A percentile compares a stretch with the other conserved stretches of the same genome.
Evolutionary conservation across 2,329 filamentous ascomycete genomes (phyloP).

Genomic region (Parafenestella ontariensis): DNA sequence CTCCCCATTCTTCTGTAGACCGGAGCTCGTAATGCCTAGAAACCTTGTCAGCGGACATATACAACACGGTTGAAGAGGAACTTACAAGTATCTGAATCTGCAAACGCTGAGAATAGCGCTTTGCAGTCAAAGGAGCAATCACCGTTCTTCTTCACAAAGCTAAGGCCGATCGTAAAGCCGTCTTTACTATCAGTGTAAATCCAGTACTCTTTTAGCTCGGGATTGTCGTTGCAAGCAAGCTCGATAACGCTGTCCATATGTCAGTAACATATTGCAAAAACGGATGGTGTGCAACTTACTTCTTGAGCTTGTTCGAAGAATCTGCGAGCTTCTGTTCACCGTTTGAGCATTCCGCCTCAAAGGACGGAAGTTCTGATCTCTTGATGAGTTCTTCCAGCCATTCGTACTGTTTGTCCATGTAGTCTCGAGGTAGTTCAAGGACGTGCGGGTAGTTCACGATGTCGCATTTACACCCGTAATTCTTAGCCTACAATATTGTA

Average conservation of each 20-base stretch:
- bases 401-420: slow-evolving; percentile 7
- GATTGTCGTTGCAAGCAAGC: neutral
- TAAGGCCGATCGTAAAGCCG: neutral
- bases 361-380: neutral
- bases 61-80: neutral
- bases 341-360: neutral
- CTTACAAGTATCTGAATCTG: neutral
- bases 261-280: too few relatives aligned
- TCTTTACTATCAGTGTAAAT: neutral
- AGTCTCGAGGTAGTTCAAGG: neutral
- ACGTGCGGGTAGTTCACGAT: neutral
- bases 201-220: neutral
- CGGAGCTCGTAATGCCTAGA: neutral
- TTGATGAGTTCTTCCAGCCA: slow-evolving; percentile 6
- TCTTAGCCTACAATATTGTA: neutral
- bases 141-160: neutral
- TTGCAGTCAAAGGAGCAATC: neutral
- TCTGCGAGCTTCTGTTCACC: neutral
- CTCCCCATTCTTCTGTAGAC: neutral
- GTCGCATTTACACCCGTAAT: neutral
- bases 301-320: neutral
- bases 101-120: neutral
- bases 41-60: neutral
- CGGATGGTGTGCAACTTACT: neutral
- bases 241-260: neutral